Evolutionary conservation across 2,329 filamentous ascomycete species (phyloP), one percentile per base, ranked within the genome.

Genomic region (Calonectria pseudoreteaudii): DNA sequence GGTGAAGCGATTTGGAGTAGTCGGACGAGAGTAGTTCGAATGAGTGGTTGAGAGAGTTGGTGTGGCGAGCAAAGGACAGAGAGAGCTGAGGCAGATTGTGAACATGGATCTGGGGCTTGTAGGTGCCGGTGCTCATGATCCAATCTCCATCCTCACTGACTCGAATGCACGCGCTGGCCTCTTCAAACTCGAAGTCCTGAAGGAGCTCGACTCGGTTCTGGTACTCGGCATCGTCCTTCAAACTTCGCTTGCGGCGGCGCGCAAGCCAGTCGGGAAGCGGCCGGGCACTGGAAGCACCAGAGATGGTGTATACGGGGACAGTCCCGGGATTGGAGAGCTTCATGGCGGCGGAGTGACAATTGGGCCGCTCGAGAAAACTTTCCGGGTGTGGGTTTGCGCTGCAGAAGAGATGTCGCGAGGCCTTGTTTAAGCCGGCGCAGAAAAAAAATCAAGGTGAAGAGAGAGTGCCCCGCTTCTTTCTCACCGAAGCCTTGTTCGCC

Each of bases 101-200:
- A n/a, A 95, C 94, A 82, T 98, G 97, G 73, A 98, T 98, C 74
- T 86, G 85, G 64, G 85, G 88, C 84, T 89, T 91, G 84, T 92
- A 93, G 68, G 91, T 93, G 87, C 95, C 95, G 67, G 96, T 97
- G 81, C 94, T 97, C 94, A 98, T 97, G 50, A 97, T 92, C 96
- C 97, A 99, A 83, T 98, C 93, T 64, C 96, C 96, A 90, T 99
- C 97, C 72, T 98, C 96, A 80, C 95, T 98, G 76, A 97, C 91
- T 65, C 95, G 91, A 76, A 99, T 92, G 83, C 96, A 98, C 78
- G 93, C 92, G 82, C 95, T 98, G 50, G 97, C 96, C 86, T 98
- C 96, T 81, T 98, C 96, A 81, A 99, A 98, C 82, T 97, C 96
- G 84, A 99, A 99, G 83, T 99, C 97, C 82, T 99, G 97, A 47